Base-by-base conservation (phyloP, 2,329 filamentous ascomycete genomes). In the Venturia carpophila region DNA sequence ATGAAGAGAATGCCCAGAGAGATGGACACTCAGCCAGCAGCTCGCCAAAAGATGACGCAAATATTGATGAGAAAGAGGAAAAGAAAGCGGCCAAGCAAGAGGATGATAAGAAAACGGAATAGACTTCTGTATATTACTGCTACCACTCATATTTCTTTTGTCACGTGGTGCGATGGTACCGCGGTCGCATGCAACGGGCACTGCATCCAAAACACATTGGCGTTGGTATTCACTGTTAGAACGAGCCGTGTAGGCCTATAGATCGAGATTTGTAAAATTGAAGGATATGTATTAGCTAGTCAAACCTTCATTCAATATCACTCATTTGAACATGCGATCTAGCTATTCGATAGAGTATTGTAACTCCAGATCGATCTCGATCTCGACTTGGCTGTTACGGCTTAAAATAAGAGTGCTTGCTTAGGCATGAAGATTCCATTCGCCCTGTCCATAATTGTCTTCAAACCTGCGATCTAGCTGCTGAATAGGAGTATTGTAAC, bases 11-110 rank as follows among this genome's bases (percentile, higher is more conserved):
- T 69, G 85, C 94, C 80, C 93, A 99, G 79, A 90, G 90, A 72
- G 84, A 92, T 74, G 85, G 88, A 75, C 70, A 71, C 30, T 87
- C 87, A 71, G 70, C 43, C 67, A 68, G 37, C 68, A 61, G 60
- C 17, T 88, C 88, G 10, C 90, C 90, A 1, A 90, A 92, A 73
- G 94, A 97, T 71, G 86, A 87, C 39, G 91, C 96, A 68, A 85
- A 97, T 74, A 97, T 97, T 71, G 93, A 97, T 72, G 94, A 97
- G 76, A 92, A 93, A 79, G 91, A 96, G 69, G 89, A 91, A 74
- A 49, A 61, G 34, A 34, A 42, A 19, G 60, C 19, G 17, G 58
- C 15, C 7, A 56, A 65, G 56, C 30, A 41, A 27, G 42, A 61
- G 42, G 60, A 37, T 13, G 60, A 61, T 6, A 61, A 42, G 24